Evolutionary conservation across 2,329 filamentous ascomycete species (phyloP).

Genomic region (Penicillium sp.): DNA sequence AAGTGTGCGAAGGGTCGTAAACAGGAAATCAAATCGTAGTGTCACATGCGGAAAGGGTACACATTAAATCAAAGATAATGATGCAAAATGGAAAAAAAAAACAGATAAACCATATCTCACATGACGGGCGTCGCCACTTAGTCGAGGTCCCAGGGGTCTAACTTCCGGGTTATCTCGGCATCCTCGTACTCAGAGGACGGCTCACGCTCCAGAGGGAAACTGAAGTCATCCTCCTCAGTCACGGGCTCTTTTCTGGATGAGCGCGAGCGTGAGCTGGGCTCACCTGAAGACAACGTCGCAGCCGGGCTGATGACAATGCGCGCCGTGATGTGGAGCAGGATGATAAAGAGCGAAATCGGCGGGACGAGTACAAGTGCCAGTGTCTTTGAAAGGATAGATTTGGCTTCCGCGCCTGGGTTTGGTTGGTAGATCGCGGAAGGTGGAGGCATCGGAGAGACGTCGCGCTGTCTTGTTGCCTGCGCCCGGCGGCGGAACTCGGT

Average conservation of each 20-base stretch:
- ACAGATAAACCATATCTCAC: neutral
- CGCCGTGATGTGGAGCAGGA: conserved; percentile 80
- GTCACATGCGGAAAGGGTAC: conserved; percentile 7
- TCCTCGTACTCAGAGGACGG: conserved; percentile 25
- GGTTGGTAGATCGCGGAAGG: conserved; percentile 62
- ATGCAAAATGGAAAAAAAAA: conserved; percentile 5
- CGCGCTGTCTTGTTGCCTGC: conserved; percentile 55
- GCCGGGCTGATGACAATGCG: conserved; percentile 57
- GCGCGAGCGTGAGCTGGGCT: conserved; percentile 18
- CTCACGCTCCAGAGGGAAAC: conserved; percentile 36
- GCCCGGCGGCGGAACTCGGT: conserved; percentile 52
- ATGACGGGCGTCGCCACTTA: conserved; percentile 1
- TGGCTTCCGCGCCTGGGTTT: conserved; percentile 53
- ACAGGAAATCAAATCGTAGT: conserved; percentile 10
- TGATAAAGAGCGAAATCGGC: conserved; percentile 71
- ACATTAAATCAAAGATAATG: conserved; percentile 16
- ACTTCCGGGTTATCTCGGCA: conserved; percentile 15
- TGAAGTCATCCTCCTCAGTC: conserved; percentile 41
- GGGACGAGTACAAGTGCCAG: conserved; percentile 74
- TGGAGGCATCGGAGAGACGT: conserved; percentile 66
- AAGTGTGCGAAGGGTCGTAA: conserved; percentile 5
- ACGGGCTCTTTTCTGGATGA: conserved; percentile 18
- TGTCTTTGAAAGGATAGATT: conserved; percentile 72
- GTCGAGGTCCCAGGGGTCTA: conserved; percentile 32
- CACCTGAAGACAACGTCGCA: conserved; percentile 19